phyloP scores from a whole-genome alignment of 352 stramenopile species.

The Phytophthora fragariae region DNA sequence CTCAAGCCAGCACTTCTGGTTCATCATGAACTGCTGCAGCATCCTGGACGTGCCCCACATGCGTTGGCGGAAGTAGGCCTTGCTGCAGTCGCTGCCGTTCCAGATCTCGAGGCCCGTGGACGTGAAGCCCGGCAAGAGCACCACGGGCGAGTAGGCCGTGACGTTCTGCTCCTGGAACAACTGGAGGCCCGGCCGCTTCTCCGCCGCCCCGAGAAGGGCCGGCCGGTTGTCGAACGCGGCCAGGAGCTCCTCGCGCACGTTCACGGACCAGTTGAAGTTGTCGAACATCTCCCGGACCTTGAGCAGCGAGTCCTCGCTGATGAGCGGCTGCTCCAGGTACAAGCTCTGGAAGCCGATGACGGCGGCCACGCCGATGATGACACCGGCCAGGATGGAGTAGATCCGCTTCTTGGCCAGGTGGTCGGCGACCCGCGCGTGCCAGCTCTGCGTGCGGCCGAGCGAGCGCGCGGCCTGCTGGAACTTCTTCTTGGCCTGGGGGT shows the following conservation, averaged over 20 bases:
- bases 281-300: constrained; percentile 68
- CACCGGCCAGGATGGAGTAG: constrained; percentile 71
- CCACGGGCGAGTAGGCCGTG: constrained; percentile 73
- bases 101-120: constrained; percentile 96
- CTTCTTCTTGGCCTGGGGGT: constrained; percentile 26
- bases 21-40: constrained; percentile 90
- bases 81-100: constrained; percentile 89
- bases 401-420: constrained; percentile 73
- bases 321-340: constrained; percentile 57
- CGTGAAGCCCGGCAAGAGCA: constrained; percentile 95
- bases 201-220: constrained; percentile 39
- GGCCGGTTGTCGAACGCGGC: constrained; percentile 68
- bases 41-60: constrained; percentile 94
- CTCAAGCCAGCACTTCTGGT: constrained; percentile 93
- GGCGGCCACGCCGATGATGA: constrained; percentile 64
- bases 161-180: constrained; percentile 60
- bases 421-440: constrained; percentile 56
- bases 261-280: constrained; percentile 71
- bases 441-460: constrained; percentile 60
- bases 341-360: constrained; percentile 57
- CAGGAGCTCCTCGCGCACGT: constrained; percentile 71
- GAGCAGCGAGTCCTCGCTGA: constrained; percentile 60
- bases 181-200: constrained; percentile 58
- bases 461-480: constrained; percentile 29
- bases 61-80: constrained; percentile 91